These are phyloP conservation scores for Penicillium fuscoglaucum DNA, from an alignment of 2,329 filamentous ascomycete species.

Conservation along the genomic window DNA sequence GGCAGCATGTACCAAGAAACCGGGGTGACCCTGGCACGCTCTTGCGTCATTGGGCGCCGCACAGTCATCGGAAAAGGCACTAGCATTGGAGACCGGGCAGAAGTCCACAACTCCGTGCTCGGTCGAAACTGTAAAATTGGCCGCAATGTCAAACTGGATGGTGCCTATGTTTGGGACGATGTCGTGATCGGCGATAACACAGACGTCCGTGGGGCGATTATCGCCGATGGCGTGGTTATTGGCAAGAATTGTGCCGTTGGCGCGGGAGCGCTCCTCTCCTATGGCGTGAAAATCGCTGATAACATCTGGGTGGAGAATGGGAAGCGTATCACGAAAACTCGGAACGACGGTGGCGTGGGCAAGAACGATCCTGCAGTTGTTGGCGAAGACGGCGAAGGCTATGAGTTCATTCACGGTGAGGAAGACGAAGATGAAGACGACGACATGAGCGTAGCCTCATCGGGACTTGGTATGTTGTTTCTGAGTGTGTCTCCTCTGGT, in stretches of 20 bases:
- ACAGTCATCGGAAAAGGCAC: conserved; percentile 77
- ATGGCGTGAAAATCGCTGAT: conserved; percentile 70
- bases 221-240: conserved; percentile 71
- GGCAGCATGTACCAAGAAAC: conserved; percentile 76
- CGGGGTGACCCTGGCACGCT: conserved; percentile 70
- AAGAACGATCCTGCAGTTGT: conserved; percentile 56
- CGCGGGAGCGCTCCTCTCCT: conserved; percentile 75
- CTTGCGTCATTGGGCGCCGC: conserved; percentile 66
- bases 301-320: conserved; percentile 49
- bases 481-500: neutral
- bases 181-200: conserved; percentile 73
- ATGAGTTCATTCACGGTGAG: conserved; percentile 65
- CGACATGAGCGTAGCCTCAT: conserved; percentile 60
- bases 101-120: conserved; percentile 73
- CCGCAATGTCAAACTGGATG: conserved; percentile 73
- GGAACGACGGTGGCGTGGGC: conserved; percentile 45
- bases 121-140: conserved; percentile 86
- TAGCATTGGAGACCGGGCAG: conserved; percentile 69
- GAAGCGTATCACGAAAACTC: conserved; percentile 47
- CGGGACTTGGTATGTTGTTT: conserved; percentile 37
- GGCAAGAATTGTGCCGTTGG: conserved; percentile 70
- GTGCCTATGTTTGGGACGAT: conserved; percentile 87
- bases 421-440: conserved; percentile 63
- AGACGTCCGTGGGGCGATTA: conserved; percentile 68
- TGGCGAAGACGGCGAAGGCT: conserved; percentile 60